Evolutionary conservation across 2,329 filamentous ascomycete species (phyloP).

Genomic region (Fusarium sp.): DNA sequence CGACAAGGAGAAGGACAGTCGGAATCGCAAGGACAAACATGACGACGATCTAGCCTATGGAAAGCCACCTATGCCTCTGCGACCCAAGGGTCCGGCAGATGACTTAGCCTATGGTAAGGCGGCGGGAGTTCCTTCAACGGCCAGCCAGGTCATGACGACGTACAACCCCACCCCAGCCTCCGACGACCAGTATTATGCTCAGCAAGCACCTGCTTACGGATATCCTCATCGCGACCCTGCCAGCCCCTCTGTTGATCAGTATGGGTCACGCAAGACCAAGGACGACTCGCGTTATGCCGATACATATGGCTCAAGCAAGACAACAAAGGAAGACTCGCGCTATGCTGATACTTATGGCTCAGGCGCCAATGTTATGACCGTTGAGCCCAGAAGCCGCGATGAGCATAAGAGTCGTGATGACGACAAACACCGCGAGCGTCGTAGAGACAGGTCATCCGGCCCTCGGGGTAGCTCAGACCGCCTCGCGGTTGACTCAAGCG

Average conservation of each 20-base stretch:
- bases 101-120: conserved; percentile 47
- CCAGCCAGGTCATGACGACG: conserved; percentile 40
- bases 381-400: conserved; percentile 55
- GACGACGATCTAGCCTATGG: conserved; percentile 68
- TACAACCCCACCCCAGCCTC: conserved; percentile 43
- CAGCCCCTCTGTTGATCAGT: conserved; percentile 40
- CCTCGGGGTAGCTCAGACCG: conserved; percentile 42
- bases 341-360: conserved; percentile 56
- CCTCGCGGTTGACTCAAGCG: conserved; percentile 40
- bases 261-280: conserved; percentile 37
- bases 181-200: conserved; percentile 29
- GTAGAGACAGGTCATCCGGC: conserved; percentile 47
- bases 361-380: conserved; percentile 57
- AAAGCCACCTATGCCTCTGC: conserved; percentile 46
- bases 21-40: conserved; percentile 50
- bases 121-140: conserved; percentile 41
- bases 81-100: conserved; percentile 41
- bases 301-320: conserved; percentile 52
- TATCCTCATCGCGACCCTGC: conserved; percentile 30
- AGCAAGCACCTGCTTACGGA: conserved; percentile 32
- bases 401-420: conserved; percentile 56
- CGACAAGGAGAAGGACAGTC: conserved; percentile 54
- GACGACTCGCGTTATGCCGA: conserved; percentile 51
- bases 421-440: conserved; percentile 53
- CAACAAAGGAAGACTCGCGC: conserved; percentile 42